Base-by-base conservation (phyloP, 441 rosid species). In the Croton laevigatus region DNA sequence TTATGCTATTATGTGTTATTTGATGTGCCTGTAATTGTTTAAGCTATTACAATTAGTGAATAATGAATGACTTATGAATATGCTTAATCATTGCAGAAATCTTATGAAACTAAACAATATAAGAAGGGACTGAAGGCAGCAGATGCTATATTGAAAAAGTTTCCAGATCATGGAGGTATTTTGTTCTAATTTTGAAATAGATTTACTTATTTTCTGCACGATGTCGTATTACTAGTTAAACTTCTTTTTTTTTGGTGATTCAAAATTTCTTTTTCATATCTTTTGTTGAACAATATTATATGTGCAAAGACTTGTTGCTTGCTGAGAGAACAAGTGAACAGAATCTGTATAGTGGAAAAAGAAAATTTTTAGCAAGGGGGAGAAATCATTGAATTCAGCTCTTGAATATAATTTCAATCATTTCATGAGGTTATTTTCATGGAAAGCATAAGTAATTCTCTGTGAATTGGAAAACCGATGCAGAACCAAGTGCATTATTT, bases 41-140 rank as follows among this genome's bases (percentile, higher is more conserved):
- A n/a, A 51, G 44, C 36, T 11, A 9, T 27, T 13, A 42, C 42
- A 8, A 40, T 51, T 62, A 66, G 69, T 51, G 48, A 61, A 42
- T 14, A 22, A 40, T 36, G 59, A 66, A 40, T 36, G 59, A 66
- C 40, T 37, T 46, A 51, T 34, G 14, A 36, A 3, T 71, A 67
- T 74, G 52, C 66, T 71, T 64, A 8, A 4, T 69, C 10, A 6
- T 73, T 80, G 88, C 88, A 96, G 98, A 96, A 93, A 93, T 96
- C 99, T 34, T 96, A 93, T 80, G 99, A 96, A 83, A 93, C 94
- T 40, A 96, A 96, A 73, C 98, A 93, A 81, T 96, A 96, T 80
- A 96, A 96, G 88, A 96, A 91, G 84, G 99, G 98, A 45, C 73
- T 96, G 77, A 96, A 91, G 88, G 96, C 99, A n/a, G 99, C 99